Base-by-base conservation (phyloP, 768 basidiomycete species). In the Suillus hirtellus region DNA sequence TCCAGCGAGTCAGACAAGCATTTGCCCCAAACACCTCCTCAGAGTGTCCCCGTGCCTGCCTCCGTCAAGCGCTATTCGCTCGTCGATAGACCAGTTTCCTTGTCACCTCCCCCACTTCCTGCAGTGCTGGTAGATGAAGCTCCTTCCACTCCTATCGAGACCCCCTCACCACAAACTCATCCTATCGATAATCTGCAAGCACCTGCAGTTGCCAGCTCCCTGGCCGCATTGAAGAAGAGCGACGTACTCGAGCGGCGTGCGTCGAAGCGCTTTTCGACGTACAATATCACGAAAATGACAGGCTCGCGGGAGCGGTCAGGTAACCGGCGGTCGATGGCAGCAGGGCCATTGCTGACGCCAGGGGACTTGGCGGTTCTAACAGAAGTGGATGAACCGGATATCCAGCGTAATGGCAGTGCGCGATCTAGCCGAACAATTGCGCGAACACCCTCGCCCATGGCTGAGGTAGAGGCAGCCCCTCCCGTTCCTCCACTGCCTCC, bases 261-360 rank as follows among this genome's bases (percentile, higher is more conserved):
- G 19, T 95, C 93, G 24, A 98, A 98, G 73, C 91, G 97, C 0
- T 99, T 95, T 77, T 97, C 95, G 49, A 89, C 89, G 1, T 99
- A 96, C 73, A 93, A 95, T 66, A 91, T 98, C 69, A 88, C 90
- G 54, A 96, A 96, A 78, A 96, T 99, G 89, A 89, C 93, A 3
- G 87, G 89, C 17, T 73, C 77, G 31, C 77, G 85, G 52, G 83
- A 84, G 70, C 78, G 85, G 31, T 80, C 84, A 60, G 72, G 85
- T 19, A 90, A 90, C 73, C 80, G 91, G 44, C 83, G 87, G 47
- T 91, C 89, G 27, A 75, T 92, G 68, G 87, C 87, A 38, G 87
- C 82, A 4, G 83, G 85, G 35, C 81, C 82, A 14, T 79, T 84
- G 31, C 77, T 91, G 52, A 91, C 90, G 0, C 80, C 89, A 2